Conservation (phyloP, 2,329 filamentous ascomycete species). For the Sclerotinia spermophila region DNA sequence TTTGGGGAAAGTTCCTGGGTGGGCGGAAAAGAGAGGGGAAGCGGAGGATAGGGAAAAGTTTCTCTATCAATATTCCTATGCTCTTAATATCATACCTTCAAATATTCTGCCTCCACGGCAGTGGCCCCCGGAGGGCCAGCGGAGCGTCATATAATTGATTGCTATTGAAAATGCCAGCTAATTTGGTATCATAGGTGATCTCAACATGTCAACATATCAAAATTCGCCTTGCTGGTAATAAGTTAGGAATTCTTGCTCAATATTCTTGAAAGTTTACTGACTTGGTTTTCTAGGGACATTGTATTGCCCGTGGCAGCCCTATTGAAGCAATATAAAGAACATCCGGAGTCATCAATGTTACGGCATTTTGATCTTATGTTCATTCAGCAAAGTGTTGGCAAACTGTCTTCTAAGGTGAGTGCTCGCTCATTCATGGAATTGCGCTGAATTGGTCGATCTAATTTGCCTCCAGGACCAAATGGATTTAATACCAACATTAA, state of each 20-base stretch:
- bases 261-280: conserved; percentile 10
- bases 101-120: not conserved
- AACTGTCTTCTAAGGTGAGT: conserved; percentile 50
- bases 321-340: conserved; percentile 84
- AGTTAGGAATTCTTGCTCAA: conserved; percentile 28
- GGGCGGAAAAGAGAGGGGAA: not conserved
- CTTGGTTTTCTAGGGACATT: conserved; percentile 44
- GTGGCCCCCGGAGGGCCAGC: not conserved
- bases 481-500: conserved; percentile 66
- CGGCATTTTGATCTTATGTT: conserved; percentile 87
- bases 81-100: not conserved
- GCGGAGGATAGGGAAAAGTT: not conserved
- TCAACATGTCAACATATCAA: conserved; percentile 70
- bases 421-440: conserved; percentile 22
- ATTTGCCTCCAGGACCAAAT: conserved; percentile 53
- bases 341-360: conserved; percentile 63
- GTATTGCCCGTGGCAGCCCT: conserved; percentile 80
- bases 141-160: not conserved
- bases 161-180: not conserved
- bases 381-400: conserved; percentile 75
- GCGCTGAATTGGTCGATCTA: not conserved
- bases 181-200: conserved; percentile 49
- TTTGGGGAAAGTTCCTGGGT: not conserved
- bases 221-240: conserved; percentile 43
- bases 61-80: not conserved